Evolutionary conservation across 768 basidiomycete genomes (phyloP), one percentile per base, ranked within the genome.

Genomic region (Coprinopsis sp.): DNA sequence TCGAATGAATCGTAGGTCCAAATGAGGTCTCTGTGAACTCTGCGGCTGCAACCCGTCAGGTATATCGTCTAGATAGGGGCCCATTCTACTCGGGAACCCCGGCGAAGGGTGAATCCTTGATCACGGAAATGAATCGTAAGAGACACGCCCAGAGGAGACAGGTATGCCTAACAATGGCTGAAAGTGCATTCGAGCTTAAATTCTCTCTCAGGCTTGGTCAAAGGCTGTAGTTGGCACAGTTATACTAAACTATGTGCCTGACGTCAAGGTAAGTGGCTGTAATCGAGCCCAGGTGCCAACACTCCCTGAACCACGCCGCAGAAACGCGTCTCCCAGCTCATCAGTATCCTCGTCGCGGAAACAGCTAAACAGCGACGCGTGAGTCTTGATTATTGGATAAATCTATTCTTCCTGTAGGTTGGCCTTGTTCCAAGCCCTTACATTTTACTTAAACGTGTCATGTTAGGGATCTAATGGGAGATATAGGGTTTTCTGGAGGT

Each of bases 21-120:
- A 68, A 69, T 25, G 68, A 69, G 45, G 43, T 69, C 7, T 68
- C 68, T 23, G 47, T 70, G 16, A 51, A 59, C 47, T 46, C 53
- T 50, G 29, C 52, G 43, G 46, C 44, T 53, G 41, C 63, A 39
- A 44, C 54, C 31, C 49, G 61, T 47, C 43, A 55, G 52, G 40
- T 67, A 53, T 31, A 57, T 43, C 57, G 56, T 42, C 55, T 27
- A 14, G 22, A 19, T 14, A 23, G 14, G 14, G 40, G 21, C 33
- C 31, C 30, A 14, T 8, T 28, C 12, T 47, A 19, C 19, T n/a
- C 14, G 41, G 44, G 43, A 37, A 33, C 25, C 10, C 44, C 54
- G 3, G 38, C 51, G 19, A 53, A 52, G 16, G 59, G 51, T 6
- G 57, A 58, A 8, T 50, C 52, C 27, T 54, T 58, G 7, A 51